phyloP scores from a whole-genome alignment of 257 asterid genomes.

The Nicotiana otophora region DNA sequence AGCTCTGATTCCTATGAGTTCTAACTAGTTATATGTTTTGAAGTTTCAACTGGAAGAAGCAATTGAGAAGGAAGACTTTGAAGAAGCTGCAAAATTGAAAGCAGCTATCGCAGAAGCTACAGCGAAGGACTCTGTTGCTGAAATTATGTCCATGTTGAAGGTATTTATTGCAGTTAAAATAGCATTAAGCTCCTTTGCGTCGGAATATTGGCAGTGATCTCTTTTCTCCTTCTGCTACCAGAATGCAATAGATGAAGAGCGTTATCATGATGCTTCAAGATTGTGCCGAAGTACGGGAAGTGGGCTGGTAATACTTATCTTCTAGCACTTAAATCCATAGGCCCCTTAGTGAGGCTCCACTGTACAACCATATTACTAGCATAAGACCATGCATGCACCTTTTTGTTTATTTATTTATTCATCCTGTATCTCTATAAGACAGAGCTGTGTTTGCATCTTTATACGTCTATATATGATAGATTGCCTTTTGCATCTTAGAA shows the following conservation, averaged over 20 bases:
- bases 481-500: not conserved
- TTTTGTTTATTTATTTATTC: not conserved
- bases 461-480: not conserved
- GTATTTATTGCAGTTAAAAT: slow-evolving; percentile 29
- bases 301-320: slow-evolving; percentile 65
- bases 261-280: slow-evolving; percentile 90
- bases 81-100: slow-evolving; percentile 79
- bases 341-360: not conserved
- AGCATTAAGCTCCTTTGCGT: slow-evolving; percentile 1
- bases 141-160: slow-evolving; percentile 71
- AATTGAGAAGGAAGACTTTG: slow-evolving; percentile 77
- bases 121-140: slow-evolving; percentile 64
- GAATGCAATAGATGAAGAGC: slow-evolving; percentile 77
- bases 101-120: slow-evolving; percentile 63
- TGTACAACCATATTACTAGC: not conserved
- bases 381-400: not conserved
- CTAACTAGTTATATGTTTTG: slow-evolving; percentile 18
- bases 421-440: not conserved
- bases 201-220: slow-evolving; percentile 12
- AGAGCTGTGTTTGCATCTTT: not conserved
- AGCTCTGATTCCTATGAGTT: not conserved
- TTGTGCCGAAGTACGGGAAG: slow-evolving; percentile 77
- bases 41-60: slow-evolving; percentile 96
- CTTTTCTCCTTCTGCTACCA: slow-evolving; percentile 19
- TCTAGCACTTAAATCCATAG: not conserved